Base-by-base conservation (phyloP, 2,329 filamentous ascomycete species). In the Cladophialophora carrionii region DNA sequence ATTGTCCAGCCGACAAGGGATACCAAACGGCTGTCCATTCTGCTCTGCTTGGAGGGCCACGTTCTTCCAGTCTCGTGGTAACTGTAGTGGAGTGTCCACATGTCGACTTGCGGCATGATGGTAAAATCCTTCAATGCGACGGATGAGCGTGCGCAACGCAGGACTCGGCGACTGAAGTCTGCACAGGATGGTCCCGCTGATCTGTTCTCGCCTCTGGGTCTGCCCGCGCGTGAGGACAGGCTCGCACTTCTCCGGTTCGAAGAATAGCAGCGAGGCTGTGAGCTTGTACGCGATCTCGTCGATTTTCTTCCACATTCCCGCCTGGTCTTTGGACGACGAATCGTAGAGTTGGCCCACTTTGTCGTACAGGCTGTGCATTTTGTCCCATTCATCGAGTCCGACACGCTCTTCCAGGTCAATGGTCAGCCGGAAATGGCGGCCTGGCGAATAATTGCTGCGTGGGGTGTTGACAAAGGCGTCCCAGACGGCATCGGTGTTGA, bases 381-480 rank as follows among this genome's bases (percentile, higher is more conserved):
- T 57, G 54, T 57, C 34, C 54, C 54, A 57, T 7, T 57, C 54
- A 24, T 57, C 54, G 22, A 57, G 54, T 17, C 34, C 54, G 10
- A 57, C 34, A 6, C 20, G 54, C 24, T 57, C 54, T 8, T 57
- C 34, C 34, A 57, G 32, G 17, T 57, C 3, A 32, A 57, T 22
- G 3, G 54, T 57, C 10, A 57, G 24, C 9, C 54, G 54, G 20
- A 41, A 57, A 14, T 57, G 54, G 32, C 34, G 54, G 37, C 26
- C 20, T 12, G 20, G 54, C 17, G 54, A 57, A 20, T 41, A 57
- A 8, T 57, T 57, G 31, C 26, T 57, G 22, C 54, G 34, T 24
- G 31, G 54, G 54, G 34, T 57, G 31, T 57, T 31, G n/a, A 37
- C 34, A 57, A 57, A 57, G 10, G 54, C 54, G 22, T 57, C 54